Base-by-base conservation (phyloP, 2,329 filamentous ascomycete species). In the Chaetomiaceae sp. region DNA sequence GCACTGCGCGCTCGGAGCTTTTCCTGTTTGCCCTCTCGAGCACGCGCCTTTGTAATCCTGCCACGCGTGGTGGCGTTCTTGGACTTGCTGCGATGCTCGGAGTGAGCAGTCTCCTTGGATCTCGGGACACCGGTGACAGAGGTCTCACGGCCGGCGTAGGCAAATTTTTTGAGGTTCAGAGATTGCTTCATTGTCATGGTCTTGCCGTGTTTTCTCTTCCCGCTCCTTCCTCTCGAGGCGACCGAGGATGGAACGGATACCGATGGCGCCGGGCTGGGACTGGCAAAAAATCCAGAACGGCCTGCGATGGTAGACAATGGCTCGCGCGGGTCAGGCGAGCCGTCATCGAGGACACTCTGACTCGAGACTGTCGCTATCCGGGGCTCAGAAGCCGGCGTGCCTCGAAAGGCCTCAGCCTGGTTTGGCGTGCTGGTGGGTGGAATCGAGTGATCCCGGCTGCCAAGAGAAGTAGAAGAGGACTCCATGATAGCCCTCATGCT, bases 241-340 rank as follows among this genome's bases (percentile, higher is more conserved):
- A n/a, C n/a, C n/a, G n/a, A n/a, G n/a, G n/a, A n/a, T n/a, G n/a
- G n/a, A n/a, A n/a, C n/a, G 37, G 20, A 19, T 13, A 7, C 13
- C 8, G 12, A 13, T 7, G 19, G 5, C 16, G 17, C 13, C n/a
- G 16, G 4, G 13, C 13, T 16, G 40, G 44, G 1, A 27, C n/a
- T 27, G 6, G 10, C 8, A 13, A 52, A 51, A n/a, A 48, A 52
- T 1, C 33, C 44, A 7, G 50, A 52, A 2, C 44, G 44, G 21
- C 39, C 50, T 13, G 23, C 19, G 1, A 48, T 34, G 1, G 50
- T 30, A 5, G 50, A 52, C 5, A 27, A 20, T 1, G 50, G 44
- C 1, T 47, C 38, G 4, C 9, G n/a, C 7, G 19, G 8, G 6
- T 46, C 21, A 2, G 20, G 19, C 1, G 5, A 5, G 16, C 12